Evolutionary conservation across 495 filamentous ascomycete species (phyloP), one percentile per base, ranked within the genome.

Genomic region (Neurospora sp.): DNA sequence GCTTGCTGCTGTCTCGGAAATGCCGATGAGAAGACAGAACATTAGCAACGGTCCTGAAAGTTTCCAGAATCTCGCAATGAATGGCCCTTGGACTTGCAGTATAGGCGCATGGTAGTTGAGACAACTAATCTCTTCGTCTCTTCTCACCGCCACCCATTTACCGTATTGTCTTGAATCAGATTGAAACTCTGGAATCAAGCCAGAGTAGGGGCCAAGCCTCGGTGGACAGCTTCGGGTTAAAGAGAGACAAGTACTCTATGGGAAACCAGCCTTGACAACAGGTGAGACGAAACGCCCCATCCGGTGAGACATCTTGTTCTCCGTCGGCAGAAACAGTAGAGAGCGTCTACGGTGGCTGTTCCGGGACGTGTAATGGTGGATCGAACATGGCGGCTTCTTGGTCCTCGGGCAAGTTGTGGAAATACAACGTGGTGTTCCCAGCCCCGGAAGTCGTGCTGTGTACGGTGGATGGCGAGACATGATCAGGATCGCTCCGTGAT

Each of bases 391-490:
- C 20, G 20, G 20, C 20, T 59, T 59, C 20, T 12, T 23, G 48
- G 46, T 54, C 46, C 20, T 54, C 46, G 46, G 46, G n/a, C 20
- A 59, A 27, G 4, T 23, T 23, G 44, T 48, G n/a, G n/a, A 48
- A 48, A 23, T 23, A 23, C n/a, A 48, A 48, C 44, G 9, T 48
- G 44, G 44, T 48, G 44, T 20, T 48, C 44, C n/a, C 44, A 23
- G 44, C 18, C n/a, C 2, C 2, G 16, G 44, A 23, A n/a, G n/a
- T 44, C 41, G 42, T 44, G 20, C 46, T 54, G 46, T 54, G 46
- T 5, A 12, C 46, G 72, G 62, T 74, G 79, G 35, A 76, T 23
- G 3, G 78, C 69, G 70, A 54, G 20, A 80, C 42, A 46, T 46
- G 42, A 46, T 46, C 18, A 46, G 16, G 18, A n/a, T 46, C 40